These are phyloP conservation scores for Aspergillus melleus DNA, from an alignment of 2,329 filamentous ascomycete genomes.

Conservation along the genomic window DNA sequence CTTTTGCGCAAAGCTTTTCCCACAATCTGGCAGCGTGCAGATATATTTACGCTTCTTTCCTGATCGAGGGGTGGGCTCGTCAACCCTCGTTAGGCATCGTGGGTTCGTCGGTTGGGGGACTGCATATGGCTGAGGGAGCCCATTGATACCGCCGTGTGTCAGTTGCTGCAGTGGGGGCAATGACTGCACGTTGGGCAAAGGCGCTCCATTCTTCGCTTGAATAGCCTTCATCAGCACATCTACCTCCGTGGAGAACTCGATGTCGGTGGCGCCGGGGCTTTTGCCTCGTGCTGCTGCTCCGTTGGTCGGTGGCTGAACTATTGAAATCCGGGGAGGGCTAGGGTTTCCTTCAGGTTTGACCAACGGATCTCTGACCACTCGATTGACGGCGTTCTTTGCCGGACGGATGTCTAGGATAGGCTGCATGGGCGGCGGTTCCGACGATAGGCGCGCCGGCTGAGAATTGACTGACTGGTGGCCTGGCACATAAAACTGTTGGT, in stretches of 20 bases:
- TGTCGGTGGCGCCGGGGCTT: conserved; percentile 49
- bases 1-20: conserved; percentile 84
- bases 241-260: conserved; percentile 75
- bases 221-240: conserved; percentile 89
- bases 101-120: conserved; percentile 19
- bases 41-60: conserved; percentile 63
- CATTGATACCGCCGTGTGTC: conserved; percentile 24
- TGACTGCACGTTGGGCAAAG: conserved; percentile 30
- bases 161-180: conserved; percentile 38
- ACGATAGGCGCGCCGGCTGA: conserved; percentile 29
- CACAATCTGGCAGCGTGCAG: conserved; percentile 72
- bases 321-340: conserved; percentile 4
- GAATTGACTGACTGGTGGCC: conserved; percentile 28
- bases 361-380: conserved; percentile 23
- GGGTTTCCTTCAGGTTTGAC: conserved; percentile 12
- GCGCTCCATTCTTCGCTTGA: conserved; percentile 59
- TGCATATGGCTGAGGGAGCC: conserved; percentile 25
- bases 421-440: conserved; percentile 33
- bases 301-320: conserved; percentile 7
- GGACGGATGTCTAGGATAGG: conserved; percentile 39
- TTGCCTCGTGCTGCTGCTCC: conserved; percentile 31
- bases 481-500: conserved; percentile 37
- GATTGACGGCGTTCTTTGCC: conserved; percentile 38
- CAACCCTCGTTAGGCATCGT: conserved; percentile 26
- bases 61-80: conserved; percentile 36